A percentile compares a stretch with the other conserved stretches of the same genome.
These are phyloP conservation scores for Penicillium crystallinum DNA, from an alignment of 495 filamentous ascomycete species.

Conservation along the genomic window DNA sequence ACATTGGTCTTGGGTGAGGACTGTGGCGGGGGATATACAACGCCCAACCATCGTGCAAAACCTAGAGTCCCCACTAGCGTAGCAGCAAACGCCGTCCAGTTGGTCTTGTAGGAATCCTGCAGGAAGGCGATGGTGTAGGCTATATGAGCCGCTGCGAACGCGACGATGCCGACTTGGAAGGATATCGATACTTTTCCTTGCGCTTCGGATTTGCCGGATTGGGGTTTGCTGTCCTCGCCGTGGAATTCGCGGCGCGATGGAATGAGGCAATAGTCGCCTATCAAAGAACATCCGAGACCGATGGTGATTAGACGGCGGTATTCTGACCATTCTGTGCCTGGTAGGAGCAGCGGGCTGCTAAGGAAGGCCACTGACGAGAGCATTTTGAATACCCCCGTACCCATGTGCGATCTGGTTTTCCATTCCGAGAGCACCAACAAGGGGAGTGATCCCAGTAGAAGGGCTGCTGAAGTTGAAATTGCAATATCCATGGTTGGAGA, in stretches of 20 bases:
- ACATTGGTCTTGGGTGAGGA: constrained; percentile 10
- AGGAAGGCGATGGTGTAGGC: constrained; percentile 19
- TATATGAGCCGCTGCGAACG: constrained; percentile 22
- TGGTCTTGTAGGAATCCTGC: constrained; percentile 5
- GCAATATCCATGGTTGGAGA: neutral
- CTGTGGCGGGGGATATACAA: constrained; percentile 9
- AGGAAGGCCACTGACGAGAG: constrained; percentile 19
- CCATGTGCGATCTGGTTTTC: constrained; percentile 12
- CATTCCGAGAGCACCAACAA: constrained; percentile 14
- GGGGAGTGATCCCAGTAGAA: constrained; percentile 12
- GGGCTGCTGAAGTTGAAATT: constrained; percentile 3
- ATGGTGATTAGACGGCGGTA: constrained; percentile 5
- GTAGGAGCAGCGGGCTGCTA: constrained; percentile 13
- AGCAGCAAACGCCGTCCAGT: constrained; percentile 5
- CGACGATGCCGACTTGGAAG: constrained; percentile 20
- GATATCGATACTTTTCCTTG: constrained; percentile 12
- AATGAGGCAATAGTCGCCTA: constrained; percentile 17
- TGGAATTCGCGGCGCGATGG: constrained; percentile 15
- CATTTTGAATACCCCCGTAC: constrained; percentile 21
- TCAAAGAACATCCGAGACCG: constrained; percentile 4
- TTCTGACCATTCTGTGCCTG: constrained; percentile 10
- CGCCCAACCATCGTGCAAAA: constrained; percentile 14
- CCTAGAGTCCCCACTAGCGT: constrained; percentile 8
- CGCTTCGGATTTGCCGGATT: neutral
- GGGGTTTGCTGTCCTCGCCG: neutral